Evolutionary conservation across 257 asterid genomes (phyloP), one percentile per base, ranked within the genome.

Genomic region (Anisodus acutangulus): DNA sequence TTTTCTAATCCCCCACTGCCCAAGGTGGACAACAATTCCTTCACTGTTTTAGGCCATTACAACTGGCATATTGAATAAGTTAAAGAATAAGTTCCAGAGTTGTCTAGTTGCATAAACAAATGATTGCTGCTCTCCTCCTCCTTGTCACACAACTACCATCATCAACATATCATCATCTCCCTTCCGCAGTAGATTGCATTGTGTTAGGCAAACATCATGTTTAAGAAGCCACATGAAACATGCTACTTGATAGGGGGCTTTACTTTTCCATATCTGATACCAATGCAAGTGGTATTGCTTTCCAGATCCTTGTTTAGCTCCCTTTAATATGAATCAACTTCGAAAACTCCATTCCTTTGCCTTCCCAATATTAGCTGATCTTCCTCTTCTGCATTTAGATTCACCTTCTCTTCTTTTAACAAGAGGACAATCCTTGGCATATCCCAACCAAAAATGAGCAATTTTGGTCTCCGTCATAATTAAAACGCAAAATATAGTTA

Each of bases 331-430:
- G 26, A 22, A 22, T 22, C 26, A 22, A 22, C 26, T 22, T 22
- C 6, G 49, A 67, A 0, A 54, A 51, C 15, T 51, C 57, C 57
- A 68, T 41, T 70, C 76, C 51, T 17, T 70, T 41, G 79, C 51
- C 37, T 43, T 17, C 16, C 8, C 15, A 41, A 41, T 70, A 51
- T 17, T 41, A 70, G 79, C 54, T 16, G 79, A 70, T 70, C 35
- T 41, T 8, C 79, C 15, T 41, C 79, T 70, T 41, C 31, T 70
- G 35, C 16, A 8, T 70, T 41, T 17, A 70, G 35, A 11, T 70
- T 41, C 79, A 43, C 79, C 55, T 70, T 70, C 35, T 70, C 76
- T 35, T 67, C 76, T 67, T 55, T 67, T 13, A 35, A 37, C 47
- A 67, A 1, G 76, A 37, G 76, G 51, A 22, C 22, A 67, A 17